These are phyloP conservation scores for Fraxinus anomala DNA, from an alignment of 257 asterid species.

Conservation along the genomic window DNA sequence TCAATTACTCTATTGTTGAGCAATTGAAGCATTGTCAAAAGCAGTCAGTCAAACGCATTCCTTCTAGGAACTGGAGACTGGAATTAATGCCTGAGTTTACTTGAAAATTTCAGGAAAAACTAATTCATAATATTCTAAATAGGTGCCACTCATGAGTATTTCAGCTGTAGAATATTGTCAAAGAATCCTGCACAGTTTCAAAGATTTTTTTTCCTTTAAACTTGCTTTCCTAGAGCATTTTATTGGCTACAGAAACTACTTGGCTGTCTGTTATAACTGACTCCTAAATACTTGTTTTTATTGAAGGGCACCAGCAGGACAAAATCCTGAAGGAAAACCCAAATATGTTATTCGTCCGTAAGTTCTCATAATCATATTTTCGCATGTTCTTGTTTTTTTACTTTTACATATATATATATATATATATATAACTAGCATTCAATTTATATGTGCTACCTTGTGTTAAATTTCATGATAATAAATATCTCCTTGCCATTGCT, in stretches of 20 bases:
- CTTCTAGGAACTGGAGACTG: background rate
- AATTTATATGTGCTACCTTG: conserved; percentile 11
- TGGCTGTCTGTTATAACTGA: conserved; percentile 16
- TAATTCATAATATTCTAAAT: background rate
- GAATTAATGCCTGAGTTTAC: background rate
- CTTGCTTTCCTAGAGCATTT: background rate
- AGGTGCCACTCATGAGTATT: background rate
- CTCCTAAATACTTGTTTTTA: conserved; percentile 20
- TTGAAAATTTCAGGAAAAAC: background rate
- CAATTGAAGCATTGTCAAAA: background rate
- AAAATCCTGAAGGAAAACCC: conserved; percentile 84
- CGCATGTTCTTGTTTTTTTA: background rate
- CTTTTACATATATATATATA: background rate
- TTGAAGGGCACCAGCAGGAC: conserved; percentile 79
- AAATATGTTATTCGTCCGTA: conserved; percentile 94
- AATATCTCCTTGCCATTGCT: background rate
- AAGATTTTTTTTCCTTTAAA: background rate
- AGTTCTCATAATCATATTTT: conserved; percentile 35
- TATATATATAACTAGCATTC: background rate
- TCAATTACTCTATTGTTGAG: background rate
- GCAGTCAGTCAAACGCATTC: background rate
- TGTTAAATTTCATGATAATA: conserved; percentile 10
- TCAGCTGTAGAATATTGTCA: background rate
- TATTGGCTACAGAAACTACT: background rate
- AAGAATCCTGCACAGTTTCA: background rate